Percentiles rank a stretch among this genome's conserved stretches.
Evolutionary conservation across 2,329 filamentous ascomycete genomes (phyloP).

Genomic region (Venturia carpophila): DNA sequence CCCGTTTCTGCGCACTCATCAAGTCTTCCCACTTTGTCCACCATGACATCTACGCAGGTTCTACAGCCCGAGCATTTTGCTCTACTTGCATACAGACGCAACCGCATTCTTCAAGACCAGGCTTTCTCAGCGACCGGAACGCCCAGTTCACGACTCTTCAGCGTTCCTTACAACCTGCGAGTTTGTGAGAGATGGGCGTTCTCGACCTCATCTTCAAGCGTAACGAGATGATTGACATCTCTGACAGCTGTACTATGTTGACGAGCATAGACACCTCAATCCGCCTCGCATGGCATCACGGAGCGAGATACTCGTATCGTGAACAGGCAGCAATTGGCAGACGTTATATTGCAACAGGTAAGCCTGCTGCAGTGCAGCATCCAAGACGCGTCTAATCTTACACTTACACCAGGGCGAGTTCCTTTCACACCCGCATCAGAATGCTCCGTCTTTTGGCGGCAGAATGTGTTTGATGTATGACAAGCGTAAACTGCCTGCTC

Average conservation of each 20-base stretch:
- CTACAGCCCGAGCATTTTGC: neutral
- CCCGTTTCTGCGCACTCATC: too few relatives aligned
- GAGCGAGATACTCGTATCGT: neutral
- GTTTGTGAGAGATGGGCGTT: neutral
- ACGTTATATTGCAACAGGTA: neutral
- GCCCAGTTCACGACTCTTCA: neutral
- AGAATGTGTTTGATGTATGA: neutral
- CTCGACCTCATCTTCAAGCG: neutral
- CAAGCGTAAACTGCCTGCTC: neutral
- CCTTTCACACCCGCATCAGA: neutral
- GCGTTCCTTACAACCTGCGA: neutral
- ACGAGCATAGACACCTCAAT: too few relatives aligned
- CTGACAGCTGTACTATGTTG: too few relatives aligned
- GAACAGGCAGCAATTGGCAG: neutral
- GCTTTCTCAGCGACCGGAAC: neutral
- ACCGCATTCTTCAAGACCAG: neutral
- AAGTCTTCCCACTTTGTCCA: too few relatives aligned
- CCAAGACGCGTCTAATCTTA: neutral
- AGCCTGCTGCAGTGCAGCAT: neutral
- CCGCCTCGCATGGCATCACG: neutral
- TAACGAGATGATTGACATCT: neutral
- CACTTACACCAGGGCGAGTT: neutral
- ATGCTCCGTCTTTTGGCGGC: neutral
- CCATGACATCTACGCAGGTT: neutral
- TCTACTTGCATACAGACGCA: neutral